Conservation (phyloP, 2,329 filamentous ascomycete species). For the Trichophyton mentagrophytes region DNA sequence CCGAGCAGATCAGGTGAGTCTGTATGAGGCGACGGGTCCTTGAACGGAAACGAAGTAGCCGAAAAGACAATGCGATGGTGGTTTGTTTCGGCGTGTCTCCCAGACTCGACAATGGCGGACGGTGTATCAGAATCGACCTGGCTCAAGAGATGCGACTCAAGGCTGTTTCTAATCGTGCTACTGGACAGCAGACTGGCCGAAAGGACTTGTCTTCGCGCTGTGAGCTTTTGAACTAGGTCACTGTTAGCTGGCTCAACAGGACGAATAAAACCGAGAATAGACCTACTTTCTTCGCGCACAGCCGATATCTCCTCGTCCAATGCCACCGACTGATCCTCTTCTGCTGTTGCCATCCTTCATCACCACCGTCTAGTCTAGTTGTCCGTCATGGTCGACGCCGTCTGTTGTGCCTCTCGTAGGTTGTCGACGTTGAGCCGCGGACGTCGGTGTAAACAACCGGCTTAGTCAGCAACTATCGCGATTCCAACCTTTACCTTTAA, state of each 20-base stretch:
- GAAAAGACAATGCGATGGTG: constrained; percentile 35
- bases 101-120: constrained; percentile 21
- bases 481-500: background rate
- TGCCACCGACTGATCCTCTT: background rate
- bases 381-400: background rate
- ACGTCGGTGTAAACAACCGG: background rate
- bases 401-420: background rate
- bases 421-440: too few species aligned
- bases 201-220: constrained; percentile 28
- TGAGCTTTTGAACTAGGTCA: constrained; percentile 27
- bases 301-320: constrained; percentile 31
- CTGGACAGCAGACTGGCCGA: constrained; percentile 33
- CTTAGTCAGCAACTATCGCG: background rate
- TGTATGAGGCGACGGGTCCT: constrained; percentile 28
- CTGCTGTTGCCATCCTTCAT: background rate
- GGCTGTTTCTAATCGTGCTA: constrained; percentile 22
- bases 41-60: constrained; percentile 35
- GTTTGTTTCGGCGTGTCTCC: constrained; percentile 26
- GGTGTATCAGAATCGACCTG: constrained; percentile 19
- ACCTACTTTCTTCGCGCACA: constrained; percentile 31
- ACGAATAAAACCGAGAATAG: background rate
- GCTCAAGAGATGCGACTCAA: constrained; percentile 13
- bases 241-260: constrained; percentile 6
- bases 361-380: background rate
- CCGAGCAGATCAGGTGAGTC: constrained; percentile 26